These are phyloP conservation scores for Acanthamoeba castellanii DNA, from an alignment of 208 protist species.

Conservation along the genomic window DNA sequence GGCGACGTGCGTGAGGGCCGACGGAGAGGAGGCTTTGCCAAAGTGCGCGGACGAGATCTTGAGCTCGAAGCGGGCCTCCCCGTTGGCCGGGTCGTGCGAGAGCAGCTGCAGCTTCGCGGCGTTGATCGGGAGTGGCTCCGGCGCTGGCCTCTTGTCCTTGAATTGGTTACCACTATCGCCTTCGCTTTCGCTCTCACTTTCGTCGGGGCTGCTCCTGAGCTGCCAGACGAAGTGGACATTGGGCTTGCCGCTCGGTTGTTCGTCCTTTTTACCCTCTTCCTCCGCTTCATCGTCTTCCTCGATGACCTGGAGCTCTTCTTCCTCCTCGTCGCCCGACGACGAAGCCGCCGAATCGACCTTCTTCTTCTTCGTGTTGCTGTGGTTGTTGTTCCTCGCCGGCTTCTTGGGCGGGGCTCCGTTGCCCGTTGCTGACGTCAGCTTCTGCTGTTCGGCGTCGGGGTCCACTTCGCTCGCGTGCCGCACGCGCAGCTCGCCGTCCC, in stretches of 20 bases:
- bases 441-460: not conserved
- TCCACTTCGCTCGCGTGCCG: not conserved
- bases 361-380: not conserved
- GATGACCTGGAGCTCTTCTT: not conserved
- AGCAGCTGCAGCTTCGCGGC: not conserved
- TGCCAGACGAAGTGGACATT: not conserved
- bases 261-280: not conserved
- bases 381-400: not conserved
- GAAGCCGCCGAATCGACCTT: not conserved
- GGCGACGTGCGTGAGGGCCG: not conserved
- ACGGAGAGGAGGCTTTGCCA: not conserved
- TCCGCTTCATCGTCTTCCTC: conserved; percentile 31
- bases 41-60: not conserved
- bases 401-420: not conserved
- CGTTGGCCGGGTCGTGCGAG: not conserved
- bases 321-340: not conserved
- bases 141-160: not conserved
- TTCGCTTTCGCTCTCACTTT: not conserved
- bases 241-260: not conserved
- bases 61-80: not conserved
- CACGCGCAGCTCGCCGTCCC: not conserved
- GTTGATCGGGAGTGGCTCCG: not conserved
- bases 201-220: not conserved
- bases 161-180: not conserved
- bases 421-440: not conserved